Base-by-base conservation (phyloP, 805 yeast species). In the Wickerhamomyces bovis region DNA sequence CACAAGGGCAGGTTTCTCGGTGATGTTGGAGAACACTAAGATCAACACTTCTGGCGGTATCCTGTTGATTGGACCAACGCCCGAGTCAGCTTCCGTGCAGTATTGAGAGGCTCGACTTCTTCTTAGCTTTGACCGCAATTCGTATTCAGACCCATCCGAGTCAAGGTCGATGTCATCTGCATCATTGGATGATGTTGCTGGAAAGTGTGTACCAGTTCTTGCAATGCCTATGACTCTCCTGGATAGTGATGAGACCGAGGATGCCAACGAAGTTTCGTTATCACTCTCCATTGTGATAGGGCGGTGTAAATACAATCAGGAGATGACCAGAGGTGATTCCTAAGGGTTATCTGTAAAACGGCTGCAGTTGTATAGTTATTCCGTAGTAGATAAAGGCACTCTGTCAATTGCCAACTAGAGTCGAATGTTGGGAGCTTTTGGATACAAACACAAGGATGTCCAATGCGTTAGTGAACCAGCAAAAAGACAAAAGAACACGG, bases 1-100 rank as follows among this genome's bases (percentile, higher is more conserved):
- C 23, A 78, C 80, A 49, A 82, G 67, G 55, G 84, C 89, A 4
- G 74, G 60, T 53, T 75, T 78, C 38, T 83, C 73, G 42, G 74
- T 79, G 44, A 85, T 66, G 50, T 81, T 75, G 44, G 86, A 82
- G 49, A 85, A 80, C 2, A 85, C 79, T 53, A 83, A 72, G 42
- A 83, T 74, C 39, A 85, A 62, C 18, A 85, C 78, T 63, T 77
- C 83, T 4, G 75, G 69, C 0, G 83, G 83, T 23, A 77, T 63
- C 43, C 49, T 52, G 22, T 58, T 60, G 4, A 60, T 56, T 9
- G 62, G 56, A 10, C 57, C 52, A 10, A 51, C 35, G 13, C 51
- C 51, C 9, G 44, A 46, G 8, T 39, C 42, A 19, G 18, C 35
- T 4, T 42, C 26, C 4, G 36, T 39, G 41, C 36, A 39, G 46